Percentiles rank a stretch among this genome's conserved stretches.
Evolutionary conservation across 768 basidiomycete species (phyloP).

Genomic region (Albatrellus ellisii): DNA sequence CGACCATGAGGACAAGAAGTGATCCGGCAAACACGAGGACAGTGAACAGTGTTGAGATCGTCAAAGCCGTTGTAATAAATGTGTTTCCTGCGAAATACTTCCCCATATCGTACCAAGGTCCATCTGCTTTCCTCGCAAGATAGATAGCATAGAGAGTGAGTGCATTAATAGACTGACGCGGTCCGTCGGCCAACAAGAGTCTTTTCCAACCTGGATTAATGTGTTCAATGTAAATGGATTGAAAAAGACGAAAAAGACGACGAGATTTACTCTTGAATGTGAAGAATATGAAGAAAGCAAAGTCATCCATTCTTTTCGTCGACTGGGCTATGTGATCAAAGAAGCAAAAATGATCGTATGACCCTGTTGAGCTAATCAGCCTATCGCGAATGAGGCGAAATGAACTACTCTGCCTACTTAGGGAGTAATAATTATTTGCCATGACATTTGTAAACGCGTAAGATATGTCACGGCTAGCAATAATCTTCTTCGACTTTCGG

Average conservation of each 20-base stretch:
- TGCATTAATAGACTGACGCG: constrained; percentile 96
- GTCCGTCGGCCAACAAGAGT: constrained; percentile 84
- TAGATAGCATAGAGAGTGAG: constrained; percentile 92
- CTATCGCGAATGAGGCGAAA: neutral
- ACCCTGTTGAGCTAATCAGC: constrained; percentile 36
- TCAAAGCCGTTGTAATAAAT: constrained; percentile 62
- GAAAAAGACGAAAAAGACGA: too few species aligned
- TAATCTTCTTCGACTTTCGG: constrained; percentile 86
- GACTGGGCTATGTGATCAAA: constrained; percentile 95
- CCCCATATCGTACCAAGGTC: constrained; percentile 51
- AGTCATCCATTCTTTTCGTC: constrained; percentile 91
- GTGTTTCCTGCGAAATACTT: constrained; percentile 74
- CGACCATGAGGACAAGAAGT: constrained; percentile 65
- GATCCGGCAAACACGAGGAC: constrained; percentile 80
- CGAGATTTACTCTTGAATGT: constrained; percentile 81
- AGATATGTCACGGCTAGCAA: constrained; percentile 91
- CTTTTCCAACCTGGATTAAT: constrained; percentile 63
- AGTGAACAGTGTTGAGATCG: constrained; percentile 85
- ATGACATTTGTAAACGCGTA: constrained; percentile 97
- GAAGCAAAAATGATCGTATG: constrained; percentile 97
- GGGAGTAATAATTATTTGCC: constrained; percentile 93
- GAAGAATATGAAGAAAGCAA: constrained; percentile 99
- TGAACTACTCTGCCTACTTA: constrained; percentile 42
- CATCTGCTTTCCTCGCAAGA: constrained; percentile 35
- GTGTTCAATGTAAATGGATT: too few species aligned